Base-by-base conservation (phyloP, 768 basidiomycete genomes). In the Coprinopsis sp. region DNA sequence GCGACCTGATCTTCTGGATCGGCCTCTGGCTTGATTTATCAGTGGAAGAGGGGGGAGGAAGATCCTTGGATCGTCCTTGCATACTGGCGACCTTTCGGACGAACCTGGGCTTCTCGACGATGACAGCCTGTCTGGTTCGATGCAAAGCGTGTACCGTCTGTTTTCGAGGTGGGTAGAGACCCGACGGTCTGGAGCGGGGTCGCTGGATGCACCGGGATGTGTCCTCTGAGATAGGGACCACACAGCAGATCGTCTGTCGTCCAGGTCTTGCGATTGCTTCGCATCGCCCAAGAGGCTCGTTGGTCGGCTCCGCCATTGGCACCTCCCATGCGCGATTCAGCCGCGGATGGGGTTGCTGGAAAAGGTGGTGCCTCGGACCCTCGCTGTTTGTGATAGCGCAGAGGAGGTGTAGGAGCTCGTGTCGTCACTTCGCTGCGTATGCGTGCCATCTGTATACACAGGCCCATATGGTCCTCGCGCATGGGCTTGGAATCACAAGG, bases 1-100 rank as follows among this genome's bases (percentile, higher is more conserved):
- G 58, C 7, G 63, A 66, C 33, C 54, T 61, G 37, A 60, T 53
- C 38, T 63, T 61, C 11, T 59, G 58, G 12, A 63, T 51, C 30
- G 62, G 42, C 40, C 58, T 50, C 23, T 54, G 59, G 8, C 49
- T 39, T 2, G 27, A 8, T 21, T 42, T 42, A 16, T 42, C 40
- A 12, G 40, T 6, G 43, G 24, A 27, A 21, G 38, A 13, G 40
- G 23, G 24, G 41, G 31, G 12, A 33, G 36, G 19, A 37, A 46
- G 28, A 33, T 25, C 40, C 47, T 53, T 54, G 4, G 51, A 44
- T 12, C 59, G 56, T 55, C 53, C 59, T 27, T 49, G 60, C 65
- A 67, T 65, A 45, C 66, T 69, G 3, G 63, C 64, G n/a, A 66
- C 64, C 43, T 69, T 69, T 22, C 67, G 60, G 41, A 69, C 65